Conservation (phyloP, 2,329 filamentous ascomycete species). For the Fusarium duplospermum region DNA sequence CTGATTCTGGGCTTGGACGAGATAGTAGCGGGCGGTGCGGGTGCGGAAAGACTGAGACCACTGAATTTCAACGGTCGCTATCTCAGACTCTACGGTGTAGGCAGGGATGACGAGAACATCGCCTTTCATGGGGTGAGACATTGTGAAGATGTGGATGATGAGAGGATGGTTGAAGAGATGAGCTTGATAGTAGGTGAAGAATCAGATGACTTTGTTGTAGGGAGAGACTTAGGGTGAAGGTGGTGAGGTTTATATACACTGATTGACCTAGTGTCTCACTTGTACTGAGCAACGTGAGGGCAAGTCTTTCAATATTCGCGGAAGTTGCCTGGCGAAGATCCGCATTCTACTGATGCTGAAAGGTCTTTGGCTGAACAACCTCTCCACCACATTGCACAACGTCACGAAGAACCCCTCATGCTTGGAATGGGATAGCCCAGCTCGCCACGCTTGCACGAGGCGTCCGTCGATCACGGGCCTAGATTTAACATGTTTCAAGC, state of each 20-base stretch:
- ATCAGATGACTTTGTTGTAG: background rate
- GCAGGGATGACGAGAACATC: conserved; percentile 19
- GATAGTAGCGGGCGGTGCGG: conserved; percentile 25
- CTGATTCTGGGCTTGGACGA: conserved; percentile 24
- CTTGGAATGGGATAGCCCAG: background rate
- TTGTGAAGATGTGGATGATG: background rate
- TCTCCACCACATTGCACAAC: background rate
- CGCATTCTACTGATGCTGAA: background rate
- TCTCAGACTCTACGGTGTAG: conserved; percentile 20
- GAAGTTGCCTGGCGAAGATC: background rate
- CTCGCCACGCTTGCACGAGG: background rate
- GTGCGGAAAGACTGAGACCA: conserved; percentile 28
- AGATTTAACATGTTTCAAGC: background rate
- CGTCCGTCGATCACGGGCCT: background rate
- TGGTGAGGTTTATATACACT: background rate
- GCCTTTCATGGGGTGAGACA: conserved; percentile 24
- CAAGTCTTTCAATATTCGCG: background rate
- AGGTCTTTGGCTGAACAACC: background rate
- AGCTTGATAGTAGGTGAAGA: background rate
- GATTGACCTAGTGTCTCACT: background rate
- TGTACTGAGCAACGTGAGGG: background rate
- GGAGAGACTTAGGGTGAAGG: background rate
- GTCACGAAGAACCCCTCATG: background rate
- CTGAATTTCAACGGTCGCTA: conserved; percentile 12
- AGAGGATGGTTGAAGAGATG: background rate